phyloP scores from a whole-genome alignment of 345 rosid genomes.

The Arabidopsis suecica region DNA sequence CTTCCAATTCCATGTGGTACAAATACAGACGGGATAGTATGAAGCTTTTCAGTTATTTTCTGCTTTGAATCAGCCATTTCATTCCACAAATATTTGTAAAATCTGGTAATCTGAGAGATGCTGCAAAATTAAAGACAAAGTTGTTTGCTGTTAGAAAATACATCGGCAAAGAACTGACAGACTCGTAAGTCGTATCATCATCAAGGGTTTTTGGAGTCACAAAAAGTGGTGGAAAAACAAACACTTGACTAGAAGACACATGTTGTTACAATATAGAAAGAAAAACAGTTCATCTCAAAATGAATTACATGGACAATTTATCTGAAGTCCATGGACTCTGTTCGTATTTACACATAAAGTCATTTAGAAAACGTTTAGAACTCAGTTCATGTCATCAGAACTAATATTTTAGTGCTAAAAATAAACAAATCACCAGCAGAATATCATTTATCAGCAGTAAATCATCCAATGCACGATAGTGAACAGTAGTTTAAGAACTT shows the following conservation, averaged over 20 bases:
- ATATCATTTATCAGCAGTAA: constrained; percentile 12
- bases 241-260: constrained; percentile 25
- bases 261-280: constrained; percentile 9
- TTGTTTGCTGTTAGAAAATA: constrained; percentile 30
- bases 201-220: neutral
- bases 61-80: constrained; percentile 61
- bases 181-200: neutral
- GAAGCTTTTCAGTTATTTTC: constrained; percentile 59
- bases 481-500: constrained; percentile 21
- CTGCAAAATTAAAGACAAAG: constrained; percentile 56
- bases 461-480: constrained; percentile 1
- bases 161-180: constrained; percentile 7
- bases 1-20: constrained; percentile 59
- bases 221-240: constrained; percentile 8
- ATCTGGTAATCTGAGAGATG: constrained; percentile 71
- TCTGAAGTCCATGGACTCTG: constrained; percentile 1
- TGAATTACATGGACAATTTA: constrained; percentile 21
- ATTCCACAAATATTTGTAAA: constrained; percentile 76
- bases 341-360: constrained; percentile 14
- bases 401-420: neutral
- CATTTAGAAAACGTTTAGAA: neutral
- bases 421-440: constrained; percentile 16
- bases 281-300: neutral
- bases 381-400: constrained; percentile 20
- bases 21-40: constrained; percentile 63